phyloP scores from a whole-genome alignment of 495 filamentous ascomycete genomes.

The Xylaria nigripes region DNA sequence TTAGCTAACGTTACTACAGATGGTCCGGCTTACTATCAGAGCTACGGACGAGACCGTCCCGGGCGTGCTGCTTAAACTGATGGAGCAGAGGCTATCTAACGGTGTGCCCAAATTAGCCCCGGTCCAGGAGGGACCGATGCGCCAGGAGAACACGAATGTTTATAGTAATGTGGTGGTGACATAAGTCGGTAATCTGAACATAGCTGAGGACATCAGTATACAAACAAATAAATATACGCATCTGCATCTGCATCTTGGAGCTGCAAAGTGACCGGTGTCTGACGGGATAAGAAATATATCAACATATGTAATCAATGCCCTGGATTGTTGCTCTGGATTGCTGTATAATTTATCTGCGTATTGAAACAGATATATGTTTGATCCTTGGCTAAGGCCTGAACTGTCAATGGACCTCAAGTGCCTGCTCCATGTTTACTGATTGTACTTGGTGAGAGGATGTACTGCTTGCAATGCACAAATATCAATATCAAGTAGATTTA shows the following conservation, averaged over 20 bases:
- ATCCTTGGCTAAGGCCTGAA: too few species aligned
- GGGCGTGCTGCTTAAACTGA: constrained; percentile 67
- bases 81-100: constrained; percentile 67
- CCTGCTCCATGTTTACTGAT: too few species aligned
- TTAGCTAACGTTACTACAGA: constrained; percentile 49
- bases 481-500: too few species aligned
- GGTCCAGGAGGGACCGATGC: constrained; percentile 25
- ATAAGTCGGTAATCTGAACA: constrained; percentile 17
- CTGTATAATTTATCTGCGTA: too few species aligned
- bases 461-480: too few species aligned
- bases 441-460: too few species aligned
- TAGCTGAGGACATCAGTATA: background rate
- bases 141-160: constrained; percentile 37
- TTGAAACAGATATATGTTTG: too few species aligned
- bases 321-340: too few species aligned
- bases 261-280: background rate
- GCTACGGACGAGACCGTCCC: constrained; percentile 89
- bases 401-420: too few species aligned
- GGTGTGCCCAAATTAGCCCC: constrained; percentile 39
- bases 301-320: background rate
- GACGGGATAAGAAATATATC: background rate
- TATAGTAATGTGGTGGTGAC: constrained; percentile 45
- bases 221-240: background rate
- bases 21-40: constrained; percentile 88
- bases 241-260: background rate